phyloP scores from a whole-genome alignment of 1,139 yeast genomes.

The Geotrichum bryndzae region DNA sequence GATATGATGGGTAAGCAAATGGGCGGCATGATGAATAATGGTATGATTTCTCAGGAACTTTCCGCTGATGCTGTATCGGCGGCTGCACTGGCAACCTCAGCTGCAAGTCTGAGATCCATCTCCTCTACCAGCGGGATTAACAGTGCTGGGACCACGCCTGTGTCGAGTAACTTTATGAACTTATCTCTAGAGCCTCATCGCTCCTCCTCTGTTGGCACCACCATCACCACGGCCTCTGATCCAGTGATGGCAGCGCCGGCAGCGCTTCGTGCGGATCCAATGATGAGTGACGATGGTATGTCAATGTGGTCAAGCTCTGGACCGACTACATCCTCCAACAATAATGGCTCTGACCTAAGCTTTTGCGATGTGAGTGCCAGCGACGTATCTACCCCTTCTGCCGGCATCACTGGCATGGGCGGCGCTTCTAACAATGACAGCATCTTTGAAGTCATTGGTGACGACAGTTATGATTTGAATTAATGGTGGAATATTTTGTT shows the following conservation, averaged over 20 bases:
- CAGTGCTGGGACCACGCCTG: slow-evolving; percentile 2
- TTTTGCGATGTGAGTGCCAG: not conserved
- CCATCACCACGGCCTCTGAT: not conserved
- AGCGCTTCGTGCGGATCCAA: slow-evolving; percentile 1
- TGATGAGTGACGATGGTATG: slow-evolving; percentile 1
- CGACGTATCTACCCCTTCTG: not conserved
- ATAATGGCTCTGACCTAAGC: not conserved
- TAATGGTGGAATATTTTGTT: not conserved
- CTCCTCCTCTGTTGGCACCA: not conserved
- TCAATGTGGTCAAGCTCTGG: slow-evolving; percentile 3
- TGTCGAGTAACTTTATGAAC: slow-evolving; percentile 7
- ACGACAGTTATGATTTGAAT: slow-evolving; percentile 7
- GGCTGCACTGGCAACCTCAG: slow-evolving; percentile 3
- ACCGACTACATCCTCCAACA: not conserved
- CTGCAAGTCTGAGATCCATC: not conserved
- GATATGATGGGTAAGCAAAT: slow-evolving; percentile 4
- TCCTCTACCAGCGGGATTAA: not conserved
- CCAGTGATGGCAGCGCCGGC: not conserved
- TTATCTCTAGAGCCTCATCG: slow-evolving; percentile 4
- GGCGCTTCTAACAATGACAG: not conserved
- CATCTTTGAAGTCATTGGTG: slow-evolving; percentile 11
- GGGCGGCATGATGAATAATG: not conserved
- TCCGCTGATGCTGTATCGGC: slow-evolving; percentile 7
- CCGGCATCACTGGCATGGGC: not conserved
- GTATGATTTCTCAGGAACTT: not conserved